Base-by-base conservation (phyloP, 2,329 filamentous ascomycete genomes). In the Ophiostoma populinum region DNA sequence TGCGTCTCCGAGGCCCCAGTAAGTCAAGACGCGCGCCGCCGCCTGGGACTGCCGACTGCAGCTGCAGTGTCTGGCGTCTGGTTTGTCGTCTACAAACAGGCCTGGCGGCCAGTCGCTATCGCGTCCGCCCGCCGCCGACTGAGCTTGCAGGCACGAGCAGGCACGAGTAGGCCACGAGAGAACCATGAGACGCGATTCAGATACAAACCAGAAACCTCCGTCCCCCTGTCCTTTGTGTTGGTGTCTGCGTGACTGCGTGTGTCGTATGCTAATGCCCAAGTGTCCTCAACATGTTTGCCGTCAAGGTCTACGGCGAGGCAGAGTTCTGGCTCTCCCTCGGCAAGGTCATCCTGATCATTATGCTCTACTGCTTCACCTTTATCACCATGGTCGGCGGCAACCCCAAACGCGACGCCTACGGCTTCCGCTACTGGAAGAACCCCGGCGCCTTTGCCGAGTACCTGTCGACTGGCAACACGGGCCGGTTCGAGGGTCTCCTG, bases 361-460 rank as follows among this genome's bases (percentile, higher is more conserved):
- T 67, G 17, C 60, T 75, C 32, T 63, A 73, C 48, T 62, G 70
- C 37, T 51, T 70, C 8, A 62, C 63, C 40, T 49, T 71, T 36
- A 58, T 72, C 47, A 60, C 72, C 39, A 63, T 70, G 52, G 62
- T 67, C 25, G 67, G 67, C 36, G 68, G 67, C 35, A 65, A 59
- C 2, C 68, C 68, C 5, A 54, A 56, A 34, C 59, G 65, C 38
- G 51, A 62, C 18, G 53, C 57, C 8, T 49, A 51, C 8, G 59
- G 60, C 6, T 63, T 63, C 45, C 46, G 47, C 19, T 64, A 58
- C 47, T 63, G 59, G 60, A 41, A 49, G 5, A 43, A 55, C 3
- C 59, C 59, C 0, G 59, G 60, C 4, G 55, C 59, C 0, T 62
- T 63, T 42, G 55, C 40, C 27, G 36, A 41, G 29, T 40, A 44